These are phyloP conservation scores for Xylaria arbuscula DNA, from an alignment of 2,329 filamentous ascomycete species.

Conservation along the genomic window DNA sequence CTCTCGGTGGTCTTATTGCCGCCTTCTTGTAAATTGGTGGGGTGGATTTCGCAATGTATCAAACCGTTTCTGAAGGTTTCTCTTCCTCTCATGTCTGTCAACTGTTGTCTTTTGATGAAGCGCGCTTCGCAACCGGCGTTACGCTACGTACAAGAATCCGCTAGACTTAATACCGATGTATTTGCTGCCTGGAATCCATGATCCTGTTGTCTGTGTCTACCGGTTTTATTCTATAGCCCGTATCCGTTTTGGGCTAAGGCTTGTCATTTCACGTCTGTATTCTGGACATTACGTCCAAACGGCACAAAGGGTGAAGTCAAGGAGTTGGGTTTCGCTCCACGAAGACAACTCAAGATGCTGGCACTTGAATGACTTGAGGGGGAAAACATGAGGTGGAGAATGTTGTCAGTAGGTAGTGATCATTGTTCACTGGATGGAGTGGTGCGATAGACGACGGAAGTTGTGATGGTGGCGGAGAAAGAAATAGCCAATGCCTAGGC, in stretches of 20 bases:
- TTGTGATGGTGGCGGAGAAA: conserved; percentile 26
- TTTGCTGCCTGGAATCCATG: conserved; percentile 45
- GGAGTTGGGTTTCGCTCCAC: conserved; percentile 17
- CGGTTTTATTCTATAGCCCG: conserved; percentile 14
- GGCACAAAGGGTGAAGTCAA: background rate
- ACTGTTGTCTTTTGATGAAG: conserved; percentile 48
- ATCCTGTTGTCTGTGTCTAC: conserved; percentile 24
- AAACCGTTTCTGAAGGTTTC: conserved; percentile 41
- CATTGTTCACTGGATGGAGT: conserved; percentile 11
- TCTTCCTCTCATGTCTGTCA: conserved; percentile 47
- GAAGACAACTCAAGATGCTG: conserved; percentile 15
- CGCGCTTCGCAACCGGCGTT: conserved; percentile 42
- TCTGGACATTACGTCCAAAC: background rate
- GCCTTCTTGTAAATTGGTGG: conserved; percentile 62
- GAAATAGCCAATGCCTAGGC: conserved; percentile 22
- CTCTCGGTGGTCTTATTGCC: conserved; percentile 38
- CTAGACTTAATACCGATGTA: conserved; percentile 60
- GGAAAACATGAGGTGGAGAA: background rate
- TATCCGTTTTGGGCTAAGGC: background rate
- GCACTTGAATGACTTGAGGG: conserved; percentile 17
- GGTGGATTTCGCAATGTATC: conserved; percentile 16
- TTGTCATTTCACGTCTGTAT: background rate
- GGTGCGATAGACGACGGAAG: conserved; percentile 6
- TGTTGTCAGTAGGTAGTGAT: conserved; percentile 17
- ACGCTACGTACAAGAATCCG: conserved; percentile 54